Percentiles rank a stretch among this genome's conserved stretches.
phyloP scores from a whole-genome alignment of 2,329 filamentous ascomycete species.

The Aaosphaeria arxii region DNA sequence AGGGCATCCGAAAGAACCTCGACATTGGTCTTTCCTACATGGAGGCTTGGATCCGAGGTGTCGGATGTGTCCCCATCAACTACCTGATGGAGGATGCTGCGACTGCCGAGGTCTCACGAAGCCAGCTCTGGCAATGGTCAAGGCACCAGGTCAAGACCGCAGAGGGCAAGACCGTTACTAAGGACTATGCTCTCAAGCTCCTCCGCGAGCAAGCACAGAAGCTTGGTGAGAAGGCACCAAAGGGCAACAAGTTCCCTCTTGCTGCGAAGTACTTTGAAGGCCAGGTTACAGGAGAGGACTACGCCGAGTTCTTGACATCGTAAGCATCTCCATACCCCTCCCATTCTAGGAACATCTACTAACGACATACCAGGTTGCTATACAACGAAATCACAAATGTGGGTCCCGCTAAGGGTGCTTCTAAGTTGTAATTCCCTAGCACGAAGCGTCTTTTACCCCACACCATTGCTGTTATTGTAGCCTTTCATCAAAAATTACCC shows the following conservation, averaged over 20 bases:
- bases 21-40: slow-evolving; percentile 97
- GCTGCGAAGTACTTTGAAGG: slow-evolving; percentile 89
- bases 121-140: slow-evolving; percentile 96
- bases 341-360: slow-evolving; percentile 8
- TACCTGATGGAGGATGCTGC: slow-evolving; percentile 98
- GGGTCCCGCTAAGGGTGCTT: slow-evolving; percentile 58
- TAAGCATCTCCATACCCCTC: slow-evolving; percentile 47
- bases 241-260: slow-evolving; percentile 88
- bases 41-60: slow-evolving; percentile 94
- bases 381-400: slow-evolving; percentile 85
- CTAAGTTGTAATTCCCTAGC: slow-evolving; percentile 39
- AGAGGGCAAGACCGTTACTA: slow-evolving; percentile 90
- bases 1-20: slow-evolving; percentile 94
- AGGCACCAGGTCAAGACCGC: slow-evolving; percentile 70
- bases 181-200: slow-evolving; percentile 82
- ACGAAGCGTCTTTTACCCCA: neutral
- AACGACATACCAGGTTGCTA: slow-evolving; percentile 57
- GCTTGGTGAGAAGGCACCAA: slow-evolving; percentile 69
- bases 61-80: slow-evolving; percentile 97
- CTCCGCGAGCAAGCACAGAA: slow-evolving; percentile 81
- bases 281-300: slow-evolving; percentile 96
- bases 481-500: too few species aligned
- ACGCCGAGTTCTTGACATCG: slow-evolving; percentile 91
- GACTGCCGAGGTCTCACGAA: slow-evolving; percentile 91
- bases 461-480: neutral